Conservation (phyloP, 257 asterid genomes). For the Datura wrightii region DNA sequence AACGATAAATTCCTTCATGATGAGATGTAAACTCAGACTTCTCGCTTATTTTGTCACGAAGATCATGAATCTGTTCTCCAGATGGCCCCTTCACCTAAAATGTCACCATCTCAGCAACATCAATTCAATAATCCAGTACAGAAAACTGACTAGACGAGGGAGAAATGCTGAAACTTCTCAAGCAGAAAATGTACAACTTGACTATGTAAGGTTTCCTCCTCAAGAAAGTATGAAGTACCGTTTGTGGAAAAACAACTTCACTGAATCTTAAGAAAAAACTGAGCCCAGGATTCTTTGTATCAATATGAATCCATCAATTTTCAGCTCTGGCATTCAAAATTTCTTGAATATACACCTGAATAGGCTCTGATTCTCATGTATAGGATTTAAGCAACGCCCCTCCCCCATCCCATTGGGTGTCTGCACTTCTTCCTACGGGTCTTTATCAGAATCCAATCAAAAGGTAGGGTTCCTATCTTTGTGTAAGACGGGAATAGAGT, state of each 20-base stretch:
- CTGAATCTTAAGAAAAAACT: not conserved
- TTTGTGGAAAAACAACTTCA: not conserved
- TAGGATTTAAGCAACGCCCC: not conserved
- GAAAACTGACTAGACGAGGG: not conserved
- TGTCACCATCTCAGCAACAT: slow-evolving; percentile 1
- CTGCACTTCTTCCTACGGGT: not conserved
- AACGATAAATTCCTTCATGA: slow-evolving; percentile 76
- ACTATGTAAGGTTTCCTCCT: not conserved
- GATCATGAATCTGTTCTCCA: slow-evolving; percentile 81
- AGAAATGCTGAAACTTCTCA: not conserved
- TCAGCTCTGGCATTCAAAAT: not conserved
- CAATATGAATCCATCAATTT: not conserved
- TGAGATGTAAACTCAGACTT: slow-evolving; percentile 84
- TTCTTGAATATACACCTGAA: not conserved
- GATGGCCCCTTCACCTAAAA: slow-evolving; percentile 92
- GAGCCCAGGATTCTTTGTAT: not conserved
- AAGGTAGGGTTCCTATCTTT: not conserved
- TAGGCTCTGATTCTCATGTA: not conserved
- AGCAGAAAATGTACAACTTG: not conserved
- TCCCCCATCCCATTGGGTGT: not conserved
- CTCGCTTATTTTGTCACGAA: slow-evolving; percentile 81
- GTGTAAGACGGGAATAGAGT: not conserved
- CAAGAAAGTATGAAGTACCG: not conserved
- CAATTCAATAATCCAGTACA: slow-evolving; percentile 4
- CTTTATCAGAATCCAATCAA: not conserved